phyloP scores from a whole-genome alignment of 257 asterid species.

The Nicotiana sylvestris region DNA sequence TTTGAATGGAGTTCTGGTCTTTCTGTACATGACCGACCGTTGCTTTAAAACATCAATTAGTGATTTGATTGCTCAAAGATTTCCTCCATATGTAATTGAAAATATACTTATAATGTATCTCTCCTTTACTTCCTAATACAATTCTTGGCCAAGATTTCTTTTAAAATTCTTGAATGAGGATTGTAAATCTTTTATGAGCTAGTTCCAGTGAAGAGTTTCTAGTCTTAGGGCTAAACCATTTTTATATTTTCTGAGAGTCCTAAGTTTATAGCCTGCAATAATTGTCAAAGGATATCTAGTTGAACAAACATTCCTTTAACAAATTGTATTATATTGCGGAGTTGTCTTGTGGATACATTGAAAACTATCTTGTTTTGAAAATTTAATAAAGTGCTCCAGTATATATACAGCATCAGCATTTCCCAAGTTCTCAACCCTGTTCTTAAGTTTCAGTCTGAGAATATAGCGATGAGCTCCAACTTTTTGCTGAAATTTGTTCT shows the following conservation, averaged over 20 bases:
- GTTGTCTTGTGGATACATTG: background rate
- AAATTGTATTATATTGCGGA: background rate
- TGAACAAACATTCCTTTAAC: background rate
- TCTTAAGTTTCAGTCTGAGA: background rate
- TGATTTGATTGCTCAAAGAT: background rate
- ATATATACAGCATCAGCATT: background rate
- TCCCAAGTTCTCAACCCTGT: background rate
- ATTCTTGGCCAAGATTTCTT: background rate
- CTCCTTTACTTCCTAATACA: background rate
- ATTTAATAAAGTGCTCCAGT: background rate
- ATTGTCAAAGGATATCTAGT: background rate
- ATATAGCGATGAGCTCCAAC: background rate
- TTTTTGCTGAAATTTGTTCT: background rate
- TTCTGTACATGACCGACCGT: conserved; percentile 1
- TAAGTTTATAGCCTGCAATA: background rate
- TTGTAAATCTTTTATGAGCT: background rate
- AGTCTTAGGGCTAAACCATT: background rate
- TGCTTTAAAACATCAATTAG: background rate
- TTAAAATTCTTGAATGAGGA: background rate
- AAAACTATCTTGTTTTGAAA: background rate
- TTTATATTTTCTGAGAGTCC: background rate
- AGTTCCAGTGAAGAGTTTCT: background rate
- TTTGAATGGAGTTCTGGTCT: background rate
- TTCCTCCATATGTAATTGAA: background rate
- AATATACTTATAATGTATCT: background rate